phyloP scores from a whole-genome alignment of 192 early-diverging fungal species.

The Linnemannia exigua region DNA sequence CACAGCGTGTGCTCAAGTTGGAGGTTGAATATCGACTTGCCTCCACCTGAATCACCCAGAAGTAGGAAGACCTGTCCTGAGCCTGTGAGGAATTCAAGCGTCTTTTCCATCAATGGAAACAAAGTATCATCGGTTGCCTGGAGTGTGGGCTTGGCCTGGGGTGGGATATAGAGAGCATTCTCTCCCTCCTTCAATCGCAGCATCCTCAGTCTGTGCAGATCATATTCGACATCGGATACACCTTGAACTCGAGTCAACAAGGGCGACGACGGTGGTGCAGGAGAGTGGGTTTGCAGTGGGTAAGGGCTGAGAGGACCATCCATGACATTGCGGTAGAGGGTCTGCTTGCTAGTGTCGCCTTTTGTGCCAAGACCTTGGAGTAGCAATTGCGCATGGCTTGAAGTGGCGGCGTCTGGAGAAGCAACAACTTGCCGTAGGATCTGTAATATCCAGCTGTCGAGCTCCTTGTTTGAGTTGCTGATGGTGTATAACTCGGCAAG shows the following conservation, averaged over 20 bases:
- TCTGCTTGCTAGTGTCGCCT: not conserved
- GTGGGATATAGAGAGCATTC: slow-evolving; percentile 3
- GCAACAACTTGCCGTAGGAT: not conserved
- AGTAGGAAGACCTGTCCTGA: not conserved
- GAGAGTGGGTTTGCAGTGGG: not conserved
- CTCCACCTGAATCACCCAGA: slow-evolving; percentile 5
- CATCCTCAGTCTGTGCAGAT: not conserved
- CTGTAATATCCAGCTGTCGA: not conserved
- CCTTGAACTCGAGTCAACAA: not conserved
- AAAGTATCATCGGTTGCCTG: not conserved
- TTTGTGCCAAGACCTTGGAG: not conserved
- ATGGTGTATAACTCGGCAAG: not conserved
- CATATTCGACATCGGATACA: not conserved
- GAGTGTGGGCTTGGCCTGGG: not conserved
- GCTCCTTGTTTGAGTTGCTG: not conserved
- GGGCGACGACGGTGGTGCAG: not conserved
- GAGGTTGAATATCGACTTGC: slow-evolving; percentile 5
- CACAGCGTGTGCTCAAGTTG: not conserved
- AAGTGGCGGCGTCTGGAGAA: too few species aligned
- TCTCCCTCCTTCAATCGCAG: not conserved
- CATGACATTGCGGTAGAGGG: not conserved
- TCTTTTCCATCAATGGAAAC: not conserved
- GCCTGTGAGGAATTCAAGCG: not conserved
- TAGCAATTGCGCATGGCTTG: not conserved
- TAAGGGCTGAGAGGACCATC: not conserved